Base-by-base conservation (phyloP, 2,329 filamentous ascomycete species). In the Zopfia rhizophila region DNA sequence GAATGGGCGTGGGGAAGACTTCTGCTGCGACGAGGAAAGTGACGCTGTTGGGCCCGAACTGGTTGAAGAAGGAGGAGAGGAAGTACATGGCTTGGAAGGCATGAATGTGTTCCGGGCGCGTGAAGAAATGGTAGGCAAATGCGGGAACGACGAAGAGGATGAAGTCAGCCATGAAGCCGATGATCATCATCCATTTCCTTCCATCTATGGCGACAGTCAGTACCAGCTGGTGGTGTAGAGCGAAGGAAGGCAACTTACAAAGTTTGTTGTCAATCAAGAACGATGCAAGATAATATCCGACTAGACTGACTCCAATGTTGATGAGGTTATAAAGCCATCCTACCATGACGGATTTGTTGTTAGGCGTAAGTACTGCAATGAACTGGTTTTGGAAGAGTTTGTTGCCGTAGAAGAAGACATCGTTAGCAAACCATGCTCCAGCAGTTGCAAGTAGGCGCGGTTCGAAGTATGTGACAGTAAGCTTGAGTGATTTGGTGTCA, bases 21-120 rank as follows among this genome's bases (percentile, higher is more conserved):
- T 97, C 93, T 30, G 91, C 93, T 30, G 93, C 93, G 24, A 96
- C 90, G 58, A 97, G 84, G 88, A 97, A 97, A 53, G 92, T 96
- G 64, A 97, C 91, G 33, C 86, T 88, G 82, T 97, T 97, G 74
- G 93, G 93, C 10, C 93, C 93, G 66, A 97, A 97, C 72, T 97
- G 93, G 82, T 97, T 97, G 86, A 97, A 97, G 81, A 97, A 97
- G 17, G 90, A 96, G 6, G 91, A 96, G 60, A 97, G 73, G 78
- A 96, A 97, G 82, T 97, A 97, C 91, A 97, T 96, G 68, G 92
- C 86, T 78, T 97, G 92, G 86, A 97, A 97, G n/a, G 82, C 79
- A 66, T 90, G 86, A 70, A 97, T 88, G 62, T 90, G 84, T 5
- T 79, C 78, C 1, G 81, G 76, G 37, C 79, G 79, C 14, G 83